Evolutionary conservation across 768 basidiomycete species (phyloP).

Genomic region (Rhodotorula taiwanensis): DNA sequence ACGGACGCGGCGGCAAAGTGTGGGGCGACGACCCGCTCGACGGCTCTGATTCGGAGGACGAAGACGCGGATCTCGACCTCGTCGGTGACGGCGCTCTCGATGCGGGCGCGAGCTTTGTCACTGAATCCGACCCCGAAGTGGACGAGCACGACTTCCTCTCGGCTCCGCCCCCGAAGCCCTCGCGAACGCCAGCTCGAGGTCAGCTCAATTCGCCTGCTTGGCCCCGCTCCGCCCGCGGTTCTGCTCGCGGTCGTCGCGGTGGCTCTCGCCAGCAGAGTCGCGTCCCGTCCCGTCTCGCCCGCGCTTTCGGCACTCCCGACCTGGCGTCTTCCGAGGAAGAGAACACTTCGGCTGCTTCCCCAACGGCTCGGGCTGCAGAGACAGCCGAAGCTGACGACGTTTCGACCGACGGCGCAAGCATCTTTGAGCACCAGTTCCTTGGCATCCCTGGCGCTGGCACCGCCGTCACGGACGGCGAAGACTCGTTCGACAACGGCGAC

Average conservation of each 20-base stretch:
- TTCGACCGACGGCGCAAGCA: slow-evolving; percentile 11
- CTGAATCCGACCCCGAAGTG: slow-evolving; percentile 3
- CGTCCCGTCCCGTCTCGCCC: slow-evolving; percentile 12
- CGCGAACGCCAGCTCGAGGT: neutral
- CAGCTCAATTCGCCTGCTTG: neutral
- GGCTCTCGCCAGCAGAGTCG: slow-evolving; percentile 9
- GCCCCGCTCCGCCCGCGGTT: slow-evolving; percentile 9
- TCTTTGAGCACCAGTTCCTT: slow-evolving; percentile 12
- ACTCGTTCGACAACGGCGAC: slow-evolving; percentile 31
- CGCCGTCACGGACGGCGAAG: slow-evolving; percentile 11
- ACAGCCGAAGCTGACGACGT: slow-evolving; percentile 11
- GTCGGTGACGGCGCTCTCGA: slow-evolving; percentile 31
- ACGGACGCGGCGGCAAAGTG: slow-evolving; percentile 47
- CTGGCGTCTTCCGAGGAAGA: neutral
- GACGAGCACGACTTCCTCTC: neutral
- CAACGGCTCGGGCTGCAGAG: too few relatives aligned
- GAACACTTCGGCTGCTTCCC: too few relatives aligned
- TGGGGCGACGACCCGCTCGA: slow-evolving; percentile 35
- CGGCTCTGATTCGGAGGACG: slow-evolving; percentile 46
- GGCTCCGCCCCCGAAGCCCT: neutral
- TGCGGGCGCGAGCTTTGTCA: neutral
- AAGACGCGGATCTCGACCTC: slow-evolving; percentile 40
- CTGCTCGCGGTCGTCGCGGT: slow-evolving; percentile 15
- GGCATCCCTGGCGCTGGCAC: slow-evolving; percentile 9
- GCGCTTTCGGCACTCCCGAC: neutral